Evolutionary conservation across 495 filamentous ascomycete species (phyloP), one percentile per base, ranked within the genome.

Genomic region (Cercophora newfieldiana): DNA sequence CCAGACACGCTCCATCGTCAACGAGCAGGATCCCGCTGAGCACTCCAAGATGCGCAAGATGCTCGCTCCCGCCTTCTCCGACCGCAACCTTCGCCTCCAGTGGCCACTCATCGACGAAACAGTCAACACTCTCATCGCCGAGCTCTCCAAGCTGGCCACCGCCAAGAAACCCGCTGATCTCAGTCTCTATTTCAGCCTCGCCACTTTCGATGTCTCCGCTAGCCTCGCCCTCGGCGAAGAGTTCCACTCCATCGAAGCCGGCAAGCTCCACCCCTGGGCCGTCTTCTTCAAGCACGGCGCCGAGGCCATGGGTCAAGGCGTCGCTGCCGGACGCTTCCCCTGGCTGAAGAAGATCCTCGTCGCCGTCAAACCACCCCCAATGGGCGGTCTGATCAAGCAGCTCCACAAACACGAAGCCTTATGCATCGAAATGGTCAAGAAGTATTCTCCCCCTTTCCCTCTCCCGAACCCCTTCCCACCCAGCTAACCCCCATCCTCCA

Each of bases 171-270:
- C 51, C n/a, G 21, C 73, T 18, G 63, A 73, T 18, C 30, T 75
- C n/a, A 31, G 56, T 2, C 56, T 21, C 7, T 26, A 51, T 10
- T 59, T 71, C n/a, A 58, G 64, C 12, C 53, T 66, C 12, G 59
- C 68, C 22, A 67, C 73, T 0, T 86, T 86, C 54, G 84, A 86
- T 58, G 75, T 85, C 31, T 79, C 79, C 0, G 78, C 78, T 7
- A 78, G 85, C 51, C 65, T 85, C 6, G 75, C 80, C 24, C 83
- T 86, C 37, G 81, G 84, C 0, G 80, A 85, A 62, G 79, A 82
- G 0, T 85, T 87, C 59, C 69, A 76, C 24, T 81, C 81, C 28
- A 72, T 86, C 7, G 74, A 82, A 12, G 71, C 73, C 10, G 74
- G 70, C 22, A 69, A 72, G 26, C 71, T 77, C 10, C 84, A 86